These are phyloP conservation scores for Pseudogymnoascus sp. DNA, from an alignment of 2,329 filamentous ascomycete species.

Conservation along the genomic window DNA sequence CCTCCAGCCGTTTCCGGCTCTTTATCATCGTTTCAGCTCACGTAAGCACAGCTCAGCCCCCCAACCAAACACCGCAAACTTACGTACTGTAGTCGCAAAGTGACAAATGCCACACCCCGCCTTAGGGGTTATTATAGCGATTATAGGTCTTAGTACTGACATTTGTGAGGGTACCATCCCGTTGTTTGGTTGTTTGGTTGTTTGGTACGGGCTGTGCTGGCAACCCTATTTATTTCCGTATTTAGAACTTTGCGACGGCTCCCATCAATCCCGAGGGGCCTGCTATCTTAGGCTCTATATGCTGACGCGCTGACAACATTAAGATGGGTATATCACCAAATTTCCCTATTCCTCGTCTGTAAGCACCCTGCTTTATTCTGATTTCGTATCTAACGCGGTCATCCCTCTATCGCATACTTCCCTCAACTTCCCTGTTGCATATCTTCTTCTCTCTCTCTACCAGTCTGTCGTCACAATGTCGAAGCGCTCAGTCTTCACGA, in stretches of 20 bases:
- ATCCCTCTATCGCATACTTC: background rate
- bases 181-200: background rate
- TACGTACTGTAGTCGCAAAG: background rate
- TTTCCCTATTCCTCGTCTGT: background rate
- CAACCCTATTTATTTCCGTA: slow-evolving; percentile 3
- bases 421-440: background rate
- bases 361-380: background rate
- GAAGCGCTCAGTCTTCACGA: slow-evolving; percentile 64
- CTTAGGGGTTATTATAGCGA: background rate
- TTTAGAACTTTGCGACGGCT: slow-evolving; percentile 1
- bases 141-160: background rate
- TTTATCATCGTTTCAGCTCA: background rate
- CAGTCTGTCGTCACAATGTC: slow-evolving; percentile 43
- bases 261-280: background rate
- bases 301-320: background rate
- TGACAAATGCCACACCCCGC: background rate
- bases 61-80: background rate
- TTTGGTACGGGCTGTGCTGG: background rate
- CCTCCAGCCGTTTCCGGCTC: background rate
- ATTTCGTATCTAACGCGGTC: slow-evolving; percentile 14
- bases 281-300: background rate
- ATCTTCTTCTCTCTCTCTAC: background rate
- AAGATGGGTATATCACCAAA: slow-evolving; percentile 1
- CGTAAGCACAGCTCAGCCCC: slow-evolving; percentile 5
- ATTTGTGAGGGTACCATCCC: background rate